phyloP scores from a whole-genome alignment of 257 asterid genomes.

The Solanum ossicruentum region DNA sequence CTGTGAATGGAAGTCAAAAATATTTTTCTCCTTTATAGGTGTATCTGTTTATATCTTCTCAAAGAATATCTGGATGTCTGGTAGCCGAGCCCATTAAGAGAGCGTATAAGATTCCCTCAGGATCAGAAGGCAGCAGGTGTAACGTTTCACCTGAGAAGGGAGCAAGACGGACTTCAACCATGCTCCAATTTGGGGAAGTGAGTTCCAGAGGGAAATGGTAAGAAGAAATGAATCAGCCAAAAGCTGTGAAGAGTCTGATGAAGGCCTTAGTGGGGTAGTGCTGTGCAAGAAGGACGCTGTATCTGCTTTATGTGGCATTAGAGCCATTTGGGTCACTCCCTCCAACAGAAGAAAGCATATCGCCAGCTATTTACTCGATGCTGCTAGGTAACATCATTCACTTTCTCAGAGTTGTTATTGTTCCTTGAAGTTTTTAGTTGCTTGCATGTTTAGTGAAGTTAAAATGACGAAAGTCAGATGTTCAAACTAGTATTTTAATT shows the following conservation, averaged over 20 bases:
- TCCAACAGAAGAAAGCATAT: constrained; percentile 66
- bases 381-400: constrained; percentile 39
- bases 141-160: constrained; percentile 9
- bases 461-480: background rate
- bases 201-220: constrained; percentile 50
- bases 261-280: constrained; percentile 28
- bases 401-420: background rate
- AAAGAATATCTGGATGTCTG: constrained; percentile 57
- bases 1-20: background rate
- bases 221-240: constrained; percentile 19
- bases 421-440: background rate
- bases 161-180: constrained; percentile 14
- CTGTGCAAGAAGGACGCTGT: constrained; percentile 36
- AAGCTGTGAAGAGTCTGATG: constrained; percentile 15
- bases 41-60: constrained; percentile 44
- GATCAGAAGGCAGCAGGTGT: constrained; percentile 7
- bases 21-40: constrained; percentile 30
- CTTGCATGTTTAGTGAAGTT: background rate
- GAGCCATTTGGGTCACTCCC: constrained; percentile 88
- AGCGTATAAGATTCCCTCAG: constrained; percentile 42
- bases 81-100: constrained; percentile 49
- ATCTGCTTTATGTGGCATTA: constrained; percentile 67
- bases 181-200: constrained; percentile 62
- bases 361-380: constrained; percentile 65
- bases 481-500: background rate